phyloP scores from a whole-genome alignment of 345 rosid species.

The Eucalyptus sideroxylon region DNA sequence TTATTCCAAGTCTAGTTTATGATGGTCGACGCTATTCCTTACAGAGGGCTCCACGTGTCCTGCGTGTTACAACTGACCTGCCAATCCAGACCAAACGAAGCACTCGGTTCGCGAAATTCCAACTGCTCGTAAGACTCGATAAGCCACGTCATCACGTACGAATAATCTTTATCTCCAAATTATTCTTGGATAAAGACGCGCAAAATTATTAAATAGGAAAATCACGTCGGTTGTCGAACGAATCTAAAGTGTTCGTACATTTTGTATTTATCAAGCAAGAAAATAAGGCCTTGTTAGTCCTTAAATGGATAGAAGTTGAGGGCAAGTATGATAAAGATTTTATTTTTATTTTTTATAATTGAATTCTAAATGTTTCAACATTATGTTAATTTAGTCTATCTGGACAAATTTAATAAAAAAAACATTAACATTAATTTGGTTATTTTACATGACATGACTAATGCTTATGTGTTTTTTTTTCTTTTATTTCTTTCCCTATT shows the following conservation, averaged over 20 bases:
- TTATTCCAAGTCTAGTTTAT: not conserved
- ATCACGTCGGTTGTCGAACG: not conserved
- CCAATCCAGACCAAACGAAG: not conserved
- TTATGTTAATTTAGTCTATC: too few species aligned
- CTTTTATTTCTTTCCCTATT: too few species aligned
- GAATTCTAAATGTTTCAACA: fast-evolving
- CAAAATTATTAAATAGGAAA: not conserved
- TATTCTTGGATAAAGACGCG: not conserved
- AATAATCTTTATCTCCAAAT: not conserved
- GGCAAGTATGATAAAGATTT: fast-evolving
- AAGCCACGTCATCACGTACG: not conserved
- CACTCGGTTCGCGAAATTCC: not conserved
- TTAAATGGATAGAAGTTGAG: too few species aligned
- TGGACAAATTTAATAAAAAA: too few species aligned
- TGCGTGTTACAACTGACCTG: not conserved
- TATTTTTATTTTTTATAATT: too few species aligned
- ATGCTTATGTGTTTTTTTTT: too few species aligned
- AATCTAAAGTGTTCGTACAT: not conserved
- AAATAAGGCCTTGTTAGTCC: not conserved
- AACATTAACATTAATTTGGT: fast-evolving
- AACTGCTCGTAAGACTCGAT: not conserved
- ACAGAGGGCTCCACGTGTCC: not conserved
- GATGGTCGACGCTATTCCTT: not conserved
- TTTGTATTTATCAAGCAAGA: not conserved
- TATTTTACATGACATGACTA: fast-evolving